A percentile compares a stretch with the other conserved stretches of the same genome.
Evolutionary conservation across 176 grass and related monocot genomes (phyloP).

Genomic region (Aegilops longissima): DNA sequence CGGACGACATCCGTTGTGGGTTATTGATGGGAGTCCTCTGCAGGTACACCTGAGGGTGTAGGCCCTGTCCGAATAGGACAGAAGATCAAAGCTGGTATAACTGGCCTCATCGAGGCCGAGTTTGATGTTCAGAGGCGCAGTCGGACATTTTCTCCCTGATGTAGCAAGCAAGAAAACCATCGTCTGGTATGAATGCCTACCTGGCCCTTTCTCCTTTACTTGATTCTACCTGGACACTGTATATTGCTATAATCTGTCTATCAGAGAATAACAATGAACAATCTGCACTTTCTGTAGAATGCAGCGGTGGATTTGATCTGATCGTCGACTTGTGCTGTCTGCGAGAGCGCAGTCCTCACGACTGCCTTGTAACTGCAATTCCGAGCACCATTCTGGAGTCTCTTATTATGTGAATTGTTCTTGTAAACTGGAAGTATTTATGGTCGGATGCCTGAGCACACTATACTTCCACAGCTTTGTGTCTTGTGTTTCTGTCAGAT

Average conservation of each 20-base stretch:
- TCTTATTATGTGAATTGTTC: background rate
- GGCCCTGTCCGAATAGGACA: constrained; percentile 80
- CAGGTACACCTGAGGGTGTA: constrained; percentile 87
- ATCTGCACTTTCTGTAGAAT: background rate
- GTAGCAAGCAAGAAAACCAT: constrained; percentile 8
- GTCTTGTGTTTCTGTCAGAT: background rate
- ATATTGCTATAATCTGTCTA: background rate
- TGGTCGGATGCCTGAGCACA: background rate
- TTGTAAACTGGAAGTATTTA: constrained; percentile 7
- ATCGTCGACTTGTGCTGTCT: background rate
- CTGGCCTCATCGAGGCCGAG: constrained; percentile 81
- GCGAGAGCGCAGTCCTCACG: background rate
- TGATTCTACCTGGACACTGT: background rate
- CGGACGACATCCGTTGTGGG: background rate
- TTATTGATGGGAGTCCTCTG: constrained; percentile 8
- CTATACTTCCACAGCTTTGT: background rate
- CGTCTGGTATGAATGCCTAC: background rate
- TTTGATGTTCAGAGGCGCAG: constrained; percentile 87
- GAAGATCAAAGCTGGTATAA: constrained; percentile 94
- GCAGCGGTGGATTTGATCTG: background rate
- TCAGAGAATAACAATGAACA: background rate
- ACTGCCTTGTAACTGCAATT: background rate
- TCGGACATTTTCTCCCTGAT: constrained; percentile 42
- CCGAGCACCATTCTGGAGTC: background rate
- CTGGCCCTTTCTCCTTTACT: background rate